Percentiles rank a stretch among this genome's conserved stretches.
Conservation (phyloP, 1,284 basidiomycete species). For the Ceratobasidium papillatum region DNA sequence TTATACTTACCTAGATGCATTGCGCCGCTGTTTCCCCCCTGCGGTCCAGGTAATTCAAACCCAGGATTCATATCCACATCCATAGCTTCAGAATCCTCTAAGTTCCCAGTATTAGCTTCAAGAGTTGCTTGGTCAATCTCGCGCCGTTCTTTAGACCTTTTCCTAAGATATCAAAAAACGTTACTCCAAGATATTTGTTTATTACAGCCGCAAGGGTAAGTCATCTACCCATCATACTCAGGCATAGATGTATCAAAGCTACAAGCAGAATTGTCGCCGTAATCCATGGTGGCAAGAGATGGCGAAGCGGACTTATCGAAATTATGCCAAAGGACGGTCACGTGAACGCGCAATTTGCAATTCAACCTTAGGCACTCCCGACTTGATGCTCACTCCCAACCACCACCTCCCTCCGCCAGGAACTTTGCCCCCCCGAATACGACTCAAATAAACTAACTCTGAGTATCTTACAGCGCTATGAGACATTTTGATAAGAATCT, state of each 20-base stretch:
- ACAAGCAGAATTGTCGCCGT: background rate
- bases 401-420: background rate
- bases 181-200: background rate
- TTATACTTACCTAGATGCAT: background rate
- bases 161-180: background rate
- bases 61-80: background rate
- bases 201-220: background rate
- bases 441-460: background rate
- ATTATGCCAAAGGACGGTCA: background rate
- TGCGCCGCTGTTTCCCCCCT: background rate
- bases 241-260: background rate
- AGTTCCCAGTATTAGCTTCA: background rate
- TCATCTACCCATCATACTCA: background rate
- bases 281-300: background rate
- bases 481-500: background rate
- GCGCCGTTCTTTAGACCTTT: background rate
- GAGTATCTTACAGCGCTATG: background rate
- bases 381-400: background rate
- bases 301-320: background rate
- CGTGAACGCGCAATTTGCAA: constrained; percentile 1
- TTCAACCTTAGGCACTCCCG: background rate
- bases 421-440: background rate
- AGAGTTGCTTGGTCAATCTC: background rate
- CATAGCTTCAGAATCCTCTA: background rate
- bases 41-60: background rate